Evolutionary conservation across 345 rosid genomes (phyloP).

Genomic region (Stellera chamaejasme): DNA sequence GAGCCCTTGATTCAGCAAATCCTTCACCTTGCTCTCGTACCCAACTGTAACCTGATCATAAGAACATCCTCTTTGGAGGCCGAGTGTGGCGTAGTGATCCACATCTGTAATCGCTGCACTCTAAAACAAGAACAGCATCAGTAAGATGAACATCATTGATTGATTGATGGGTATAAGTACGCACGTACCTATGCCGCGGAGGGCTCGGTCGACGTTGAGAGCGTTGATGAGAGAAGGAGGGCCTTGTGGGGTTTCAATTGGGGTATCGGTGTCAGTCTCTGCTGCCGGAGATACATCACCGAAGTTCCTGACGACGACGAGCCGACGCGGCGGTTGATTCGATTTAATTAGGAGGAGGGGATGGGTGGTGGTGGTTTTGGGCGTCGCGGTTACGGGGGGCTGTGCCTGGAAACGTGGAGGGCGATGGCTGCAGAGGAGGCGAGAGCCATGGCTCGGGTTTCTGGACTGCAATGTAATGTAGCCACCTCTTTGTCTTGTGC

Average conservation of each 20-base stretch:
- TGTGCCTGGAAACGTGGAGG: slow-evolving; percentile 13
- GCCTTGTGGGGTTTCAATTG: slow-evolving; percentile 46
- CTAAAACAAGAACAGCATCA: slow-evolving; percentile 31
- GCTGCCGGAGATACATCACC: slow-evolving; percentile 22
- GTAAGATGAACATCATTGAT: background rate
- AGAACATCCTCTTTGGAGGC: slow-evolving; percentile 50
- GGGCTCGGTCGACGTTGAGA: slow-evolving; percentile 77
- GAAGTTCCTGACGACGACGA: slow-evolving; percentile 19
- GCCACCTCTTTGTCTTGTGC: too few species aligned
- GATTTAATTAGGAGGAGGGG: slow-evolving; percentile 1
- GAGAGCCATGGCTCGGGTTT: slow-evolving; percentile 19
- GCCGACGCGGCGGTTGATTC: slow-evolving; percentile 10
- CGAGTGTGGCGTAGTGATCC: slow-evolving; percentile 75
- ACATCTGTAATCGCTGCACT: slow-evolving; percentile 85
- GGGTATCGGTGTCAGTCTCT: slow-evolving; percentile 31
- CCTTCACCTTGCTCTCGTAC: slow-evolving; percentile 40
- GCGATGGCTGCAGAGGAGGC: slow-evolving; percentile 17
- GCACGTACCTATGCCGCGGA: slow-evolving; percentile 71
- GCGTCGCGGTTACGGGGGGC: too few species aligned
- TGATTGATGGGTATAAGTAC: background rate
- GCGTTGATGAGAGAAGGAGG: slow-evolving; percentile 60
- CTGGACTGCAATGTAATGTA: too few species aligned
- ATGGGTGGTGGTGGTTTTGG: slow-evolving; percentile 1
- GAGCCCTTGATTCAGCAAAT: slow-evolving; percentile 40
- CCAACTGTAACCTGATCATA: slow-evolving; percentile 48